Evolutionary conservation across 192 early-diverging fungal species (phyloP).

Genomic region (Jimgerdemannia flammicorona): DNA sequence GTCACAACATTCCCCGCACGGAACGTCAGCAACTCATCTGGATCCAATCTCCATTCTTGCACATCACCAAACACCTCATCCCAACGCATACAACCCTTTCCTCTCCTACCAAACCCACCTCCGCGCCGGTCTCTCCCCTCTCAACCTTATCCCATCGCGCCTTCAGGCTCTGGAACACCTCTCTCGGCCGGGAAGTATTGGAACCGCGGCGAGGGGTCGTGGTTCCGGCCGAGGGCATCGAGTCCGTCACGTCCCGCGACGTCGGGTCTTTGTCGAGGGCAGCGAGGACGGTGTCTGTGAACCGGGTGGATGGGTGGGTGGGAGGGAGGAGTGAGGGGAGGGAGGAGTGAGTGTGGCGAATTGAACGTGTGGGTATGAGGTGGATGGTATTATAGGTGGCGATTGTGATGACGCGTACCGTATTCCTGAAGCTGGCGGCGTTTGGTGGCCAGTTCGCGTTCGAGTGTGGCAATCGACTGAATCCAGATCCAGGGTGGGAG

Average conservation of each 20-base stretch:
- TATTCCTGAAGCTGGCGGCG: too few relatives aligned
- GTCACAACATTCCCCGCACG: not conserved
- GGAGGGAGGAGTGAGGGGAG: not conserved
- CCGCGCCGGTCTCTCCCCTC: not conserved
- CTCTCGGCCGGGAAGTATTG: not conserved
- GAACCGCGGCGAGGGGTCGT: not conserved
- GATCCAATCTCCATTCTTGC: not conserved
- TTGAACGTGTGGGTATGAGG: too few relatives aligned
- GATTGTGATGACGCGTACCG: too few relatives aligned
- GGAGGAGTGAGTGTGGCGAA: too few relatives aligned
- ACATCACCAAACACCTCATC: too few relatives aligned
- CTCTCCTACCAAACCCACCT: not conserved
- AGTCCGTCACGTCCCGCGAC: not conserved
- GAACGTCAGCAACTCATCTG: not conserved
- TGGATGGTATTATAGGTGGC: too few relatives aligned
- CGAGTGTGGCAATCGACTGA: too few relatives aligned
- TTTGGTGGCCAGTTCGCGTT: too few relatives aligned
- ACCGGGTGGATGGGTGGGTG: not conserved
- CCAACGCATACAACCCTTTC: too few relatives aligned
- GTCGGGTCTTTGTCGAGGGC: not conserved
- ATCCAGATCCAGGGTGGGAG: too few relatives aligned
- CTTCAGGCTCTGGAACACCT: not conserved
- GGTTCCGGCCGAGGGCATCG: not conserved
- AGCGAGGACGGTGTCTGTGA: not conserved
- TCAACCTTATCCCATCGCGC: not conserved